Base-by-base conservation (phyloP, 768 basidiomycete species). In the Mrakia gelida region DNA sequence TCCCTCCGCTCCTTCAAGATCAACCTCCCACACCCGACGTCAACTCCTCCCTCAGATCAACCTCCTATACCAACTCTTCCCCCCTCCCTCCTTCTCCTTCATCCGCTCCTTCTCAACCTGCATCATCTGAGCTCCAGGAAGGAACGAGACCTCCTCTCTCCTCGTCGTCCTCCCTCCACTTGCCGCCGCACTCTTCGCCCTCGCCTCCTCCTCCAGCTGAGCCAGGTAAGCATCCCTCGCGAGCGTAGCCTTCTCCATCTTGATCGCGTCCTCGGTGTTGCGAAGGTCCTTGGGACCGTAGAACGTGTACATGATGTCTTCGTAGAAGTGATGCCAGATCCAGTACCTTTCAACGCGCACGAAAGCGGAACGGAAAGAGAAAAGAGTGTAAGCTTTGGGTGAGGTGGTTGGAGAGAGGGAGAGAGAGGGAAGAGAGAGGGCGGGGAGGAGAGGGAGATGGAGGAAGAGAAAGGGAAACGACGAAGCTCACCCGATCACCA, bases 231-330 rank as follows among this genome's bases (percentile, higher is more conserved):
- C 65, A 10, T 68, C 65, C 65, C 65, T 68, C 38, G 32, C 34
- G 15, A 32, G 34, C 32, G 65, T 68, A 11, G 65, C 65, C 5
- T 32, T 32, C 65, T 68, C 65, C 65, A 68, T 68, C 65, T 68
- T 68, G 32, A 41, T 41, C 34, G 65, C 65, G 11, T 32, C 32
- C 15, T 68, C 65, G 3, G 65, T 11, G 63, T 67, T 41, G 15
- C 45, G 45, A 10, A 11, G 45, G 45, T 45, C 11, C 45, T 45
- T 45, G 45, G 45, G 45, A 6, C 45, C 45, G 9, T 4, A 21
- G 32, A 38, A 18, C 65, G 10, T 9, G 10, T 10, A 34, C 65
- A 32, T 41, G 34, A 68, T 41, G 9, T 16, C 65, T 26, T 68
- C 65, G 65, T 38, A 68, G 16, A 32, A 32, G 38, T 68, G 38